Evolutionary conservation across 2,329 filamentous ascomycete species (phyloP), one percentile per base, ranked within the genome.

Genomic region (Clarireedia homoeocarpa): DNA sequence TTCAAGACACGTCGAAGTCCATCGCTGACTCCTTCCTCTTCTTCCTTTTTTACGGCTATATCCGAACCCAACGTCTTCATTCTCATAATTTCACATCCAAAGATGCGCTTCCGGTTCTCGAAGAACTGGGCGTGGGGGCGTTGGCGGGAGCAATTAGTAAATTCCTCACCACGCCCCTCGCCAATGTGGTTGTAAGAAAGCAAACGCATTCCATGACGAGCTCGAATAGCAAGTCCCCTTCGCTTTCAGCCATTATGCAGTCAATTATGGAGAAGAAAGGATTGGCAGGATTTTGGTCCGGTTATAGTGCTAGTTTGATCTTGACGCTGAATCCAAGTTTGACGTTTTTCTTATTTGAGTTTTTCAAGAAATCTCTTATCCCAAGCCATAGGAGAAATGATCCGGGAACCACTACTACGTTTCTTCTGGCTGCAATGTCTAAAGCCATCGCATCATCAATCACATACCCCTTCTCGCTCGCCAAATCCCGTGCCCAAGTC

Each of bases 381-480:
- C 75, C 78, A 3, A 72, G 74, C 6, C 73, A 75, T 40, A 78
- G 75, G 63, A 73, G 78, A 7, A 72, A 75, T 4, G 74, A 79
- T 15, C 79, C 82, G 0, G 76, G 78, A 0, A 71, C 81, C 0
- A 71, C 71, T 45, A 66, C 80, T 7, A 85, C 80, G 0, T 88
- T 88, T 65, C 67, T 88, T 1, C 70, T 88, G 10, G 90, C 91
- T 0, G 90, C 90, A 0, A 67, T 86, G 26, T 91, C 87, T 71
- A 96, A 96, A 72, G 84, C 84, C 0, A 74, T 86, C 24, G 90
- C 90, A 0, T 89, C 85, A 6, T 79, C 82, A 0, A 73, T 91
- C 56, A 95, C 88, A 0, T 96, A 95, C 67, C 91, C 91, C 0
- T 86, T 96, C 69, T 88, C 88, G 56, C 83, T 91, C 30, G 89